Conservation (phyloP, 2,329 filamentous ascomycete species). For the Capronia coronata region DNA sequence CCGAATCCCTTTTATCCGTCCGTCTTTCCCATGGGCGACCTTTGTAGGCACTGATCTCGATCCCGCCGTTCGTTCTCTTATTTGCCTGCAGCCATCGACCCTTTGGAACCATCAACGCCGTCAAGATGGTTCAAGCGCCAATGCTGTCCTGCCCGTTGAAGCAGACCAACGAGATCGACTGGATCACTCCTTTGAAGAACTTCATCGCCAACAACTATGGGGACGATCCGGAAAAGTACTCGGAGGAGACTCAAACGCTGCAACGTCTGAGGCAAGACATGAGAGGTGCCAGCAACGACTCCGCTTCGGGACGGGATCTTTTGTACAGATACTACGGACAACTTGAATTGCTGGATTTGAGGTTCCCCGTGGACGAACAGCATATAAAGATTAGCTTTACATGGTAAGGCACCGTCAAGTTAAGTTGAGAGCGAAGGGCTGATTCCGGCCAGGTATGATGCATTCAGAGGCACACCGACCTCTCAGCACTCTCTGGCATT, state of each 20-base stretch:
- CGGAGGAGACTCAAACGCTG: constrained; percentile 88
- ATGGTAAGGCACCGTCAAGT: constrained; percentile 55
- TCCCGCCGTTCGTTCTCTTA: neutral
- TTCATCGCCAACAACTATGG: constrained; percentile 94
- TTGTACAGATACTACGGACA: constrained; percentile 97
- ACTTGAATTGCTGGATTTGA: constrained; percentile 83
- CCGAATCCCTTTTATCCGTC: neutral
- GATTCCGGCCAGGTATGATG: constrained; percentile 69
- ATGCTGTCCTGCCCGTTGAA: constrained; percentile 94
- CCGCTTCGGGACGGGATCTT: constrained; percentile 83
- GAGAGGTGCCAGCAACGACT: constrained; percentile 94
- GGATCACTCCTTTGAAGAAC: constrained; percentile 81
- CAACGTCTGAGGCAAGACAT: constrained; percentile 96
- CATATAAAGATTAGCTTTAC: constrained; percentile 99
- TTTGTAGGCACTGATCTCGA: neutral
- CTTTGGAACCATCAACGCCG: neutral
- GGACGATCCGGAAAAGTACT: constrained; percentile 92
- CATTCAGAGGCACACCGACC: constrained; percentile 98
- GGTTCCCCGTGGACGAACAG: constrained; percentile 96
- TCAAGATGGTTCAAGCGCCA: constrained; percentile 71
- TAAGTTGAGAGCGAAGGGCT: neutral
- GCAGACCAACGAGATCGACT: constrained; percentile 96
- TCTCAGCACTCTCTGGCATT: constrained; percentile 94
- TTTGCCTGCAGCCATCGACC: neutral
- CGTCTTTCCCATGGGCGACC: neutral